Conservation (phyloP, 2,329 filamentous ascomycete genomes). For the Furcasterigmium sp. region DNA sequence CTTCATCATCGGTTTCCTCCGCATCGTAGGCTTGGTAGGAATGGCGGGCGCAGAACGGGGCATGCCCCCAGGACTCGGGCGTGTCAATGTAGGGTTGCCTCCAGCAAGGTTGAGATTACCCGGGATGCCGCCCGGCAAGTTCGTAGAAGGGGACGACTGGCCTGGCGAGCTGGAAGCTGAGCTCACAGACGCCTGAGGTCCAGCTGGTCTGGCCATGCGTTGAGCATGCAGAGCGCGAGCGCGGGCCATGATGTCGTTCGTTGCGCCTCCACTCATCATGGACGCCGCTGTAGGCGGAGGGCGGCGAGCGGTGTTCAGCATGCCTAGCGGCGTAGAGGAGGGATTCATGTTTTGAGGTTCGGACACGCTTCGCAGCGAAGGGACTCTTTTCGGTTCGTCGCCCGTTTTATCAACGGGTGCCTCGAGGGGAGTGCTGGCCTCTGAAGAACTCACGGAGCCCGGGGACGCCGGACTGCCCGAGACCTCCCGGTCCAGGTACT, state of each 20-base stretch:
- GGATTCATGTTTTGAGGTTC: constrained; percentile 63
- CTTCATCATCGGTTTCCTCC: constrained; percentile 56
- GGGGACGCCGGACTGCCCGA: constrained; percentile 35
- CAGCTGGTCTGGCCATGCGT: constrained; percentile 34
- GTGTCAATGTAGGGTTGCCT: constrained; percentile 33
- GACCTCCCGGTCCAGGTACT: constrained; percentile 26
- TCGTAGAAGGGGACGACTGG: constrained; percentile 17
- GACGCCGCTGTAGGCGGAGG: constrained; percentile 36
- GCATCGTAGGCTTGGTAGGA: constrained; percentile 50
- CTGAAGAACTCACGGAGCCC: constrained; percentile 39
- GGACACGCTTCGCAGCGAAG: constrained; percentile 55
- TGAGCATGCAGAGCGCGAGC: constrained; percentile 41
- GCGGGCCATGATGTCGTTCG: constrained; percentile 39
- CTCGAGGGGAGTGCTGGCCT: constrained; percentile 43
- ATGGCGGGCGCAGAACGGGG: constrained; percentile 48
- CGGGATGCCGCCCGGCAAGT: constrained; percentile 36
- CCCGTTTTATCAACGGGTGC: constrained; percentile 21
- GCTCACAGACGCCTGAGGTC: constrained; percentile 16
- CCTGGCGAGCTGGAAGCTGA: constrained; percentile 21
- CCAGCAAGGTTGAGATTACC: constrained; percentile 33
- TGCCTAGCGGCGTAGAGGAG: constrained; percentile 79
- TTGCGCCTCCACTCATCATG: constrained; percentile 23
- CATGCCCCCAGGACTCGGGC: constrained; percentile 43
- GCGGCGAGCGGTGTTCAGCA: constrained; percentile 61
- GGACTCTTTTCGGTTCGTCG: constrained; percentile 44